These are phyloP conservation scores for Solanum ossicruentum DNA, from an alignment of 257 asterid genomes.

Conservation along the genomic window DNA sequence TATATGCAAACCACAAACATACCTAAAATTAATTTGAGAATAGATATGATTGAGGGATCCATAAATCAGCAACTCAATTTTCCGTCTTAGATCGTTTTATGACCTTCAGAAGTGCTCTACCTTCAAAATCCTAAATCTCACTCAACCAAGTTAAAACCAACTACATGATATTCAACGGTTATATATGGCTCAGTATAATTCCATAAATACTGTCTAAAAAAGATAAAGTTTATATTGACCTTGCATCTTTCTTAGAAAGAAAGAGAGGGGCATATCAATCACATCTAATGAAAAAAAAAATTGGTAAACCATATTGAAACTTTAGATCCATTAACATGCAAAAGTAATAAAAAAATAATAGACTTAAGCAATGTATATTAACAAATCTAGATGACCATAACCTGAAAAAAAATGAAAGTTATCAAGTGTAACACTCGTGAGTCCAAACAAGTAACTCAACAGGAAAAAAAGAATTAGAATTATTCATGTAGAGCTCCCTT, in stretches of 20 bases:
- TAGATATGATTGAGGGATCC: slow-evolving; percentile 63
- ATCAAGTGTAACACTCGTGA: no score
- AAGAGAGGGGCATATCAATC: neutral
- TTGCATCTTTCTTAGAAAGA: neutral
- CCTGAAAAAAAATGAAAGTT: no score
- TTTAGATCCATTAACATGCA: neutral
- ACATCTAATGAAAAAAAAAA: neutral
- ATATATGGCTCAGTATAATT: no score
- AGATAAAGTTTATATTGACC: neutral
- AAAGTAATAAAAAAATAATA: neutral
- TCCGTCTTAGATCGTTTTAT: slow-evolving; percentile 52
- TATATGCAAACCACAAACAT: slow-evolving; percentile 70
- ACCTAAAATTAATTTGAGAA: neutral
- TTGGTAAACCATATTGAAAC: neutral
- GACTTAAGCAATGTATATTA: neutral
- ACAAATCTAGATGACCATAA: neutral
- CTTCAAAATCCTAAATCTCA: slow-evolving; percentile 6
- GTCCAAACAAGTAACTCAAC: no score
- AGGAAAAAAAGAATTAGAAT: no score
- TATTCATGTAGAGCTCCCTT: slow-evolving; percentile 66
- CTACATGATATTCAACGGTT: no score
- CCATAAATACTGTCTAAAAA: no score
- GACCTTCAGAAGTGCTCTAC: slow-evolving; percentile 88
- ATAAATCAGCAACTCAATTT: slow-evolving; percentile 62
- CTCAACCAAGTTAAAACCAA: neutral